phyloP scores from a whole-genome alignment of 768 basidiomycete species.

The Chalciporus pseudorubinellus region DNA sequence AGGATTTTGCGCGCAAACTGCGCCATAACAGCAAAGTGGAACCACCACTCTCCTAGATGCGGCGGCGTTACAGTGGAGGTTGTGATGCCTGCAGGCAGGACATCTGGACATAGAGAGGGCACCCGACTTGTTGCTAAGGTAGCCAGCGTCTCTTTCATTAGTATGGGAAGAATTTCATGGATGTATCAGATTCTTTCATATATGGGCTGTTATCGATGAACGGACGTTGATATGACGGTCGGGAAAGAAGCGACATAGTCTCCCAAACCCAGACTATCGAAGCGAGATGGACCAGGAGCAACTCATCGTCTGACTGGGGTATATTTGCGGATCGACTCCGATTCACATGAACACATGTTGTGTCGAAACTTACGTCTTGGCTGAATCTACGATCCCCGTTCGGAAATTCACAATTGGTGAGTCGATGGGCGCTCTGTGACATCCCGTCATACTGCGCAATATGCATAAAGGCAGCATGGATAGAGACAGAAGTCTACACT shows the following conservation, averaged over 20 bases:
- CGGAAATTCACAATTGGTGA: constrained; percentile 18
- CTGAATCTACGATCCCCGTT: constrained; percentile 3
- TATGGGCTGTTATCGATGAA: constrained; percentile 17
- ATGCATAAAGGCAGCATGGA: constrained; percentile 23
- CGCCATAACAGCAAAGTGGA: constrained; percentile 37
- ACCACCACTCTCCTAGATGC: constrained; percentile 1
- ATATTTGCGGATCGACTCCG: not conserved
- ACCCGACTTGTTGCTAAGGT: constrained; percentile 28
- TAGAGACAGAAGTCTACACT: not conserved
- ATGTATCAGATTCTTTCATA: constrained; percentile 24
- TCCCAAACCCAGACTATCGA: too few species aligned
- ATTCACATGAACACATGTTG: constrained; percentile 4
- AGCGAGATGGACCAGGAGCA: not conserved
- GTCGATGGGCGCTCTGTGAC: constrained; percentile 6
- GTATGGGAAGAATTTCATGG: constrained; percentile 7
- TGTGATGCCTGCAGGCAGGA: constrained; percentile 1
- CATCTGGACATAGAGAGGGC: not conserved
- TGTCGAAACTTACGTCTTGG: constrained; percentile 28
- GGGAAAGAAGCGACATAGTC: constrained; percentile 20
- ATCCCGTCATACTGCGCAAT: constrained; percentile 12
- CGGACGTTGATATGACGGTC: constrained; percentile 13
- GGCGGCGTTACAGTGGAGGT: constrained; percentile 22
- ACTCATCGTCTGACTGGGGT: not conserved
- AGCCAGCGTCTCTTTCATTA: constrained; percentile 16
- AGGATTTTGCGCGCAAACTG: constrained; percentile 42